Conservation (phyloP, 1,284 basidiomycete species). For the Ceratobasidium sp. region DNA sequence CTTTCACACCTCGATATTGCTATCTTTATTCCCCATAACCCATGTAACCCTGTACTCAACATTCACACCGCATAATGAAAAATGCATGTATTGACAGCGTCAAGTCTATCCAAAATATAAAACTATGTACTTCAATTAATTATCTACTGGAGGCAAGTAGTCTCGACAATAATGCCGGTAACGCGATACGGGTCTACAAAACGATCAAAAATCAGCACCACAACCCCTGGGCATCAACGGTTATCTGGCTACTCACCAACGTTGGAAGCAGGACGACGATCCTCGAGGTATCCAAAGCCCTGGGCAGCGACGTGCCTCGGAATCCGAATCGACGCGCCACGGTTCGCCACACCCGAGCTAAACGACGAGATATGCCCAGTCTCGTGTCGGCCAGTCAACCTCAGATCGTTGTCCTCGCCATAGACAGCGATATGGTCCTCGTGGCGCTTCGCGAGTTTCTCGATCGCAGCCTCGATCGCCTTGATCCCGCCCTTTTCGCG, state of each 20-base stretch:
- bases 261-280: constrained; percentile 97
- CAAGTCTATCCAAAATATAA: constrained; percentile 15
- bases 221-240: too few relatives aligned
- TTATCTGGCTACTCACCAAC: constrained; percentile 79
- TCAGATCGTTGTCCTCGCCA: constrained; percentile 94
- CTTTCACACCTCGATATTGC: not conserved
- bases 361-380: constrained; percentile 95
- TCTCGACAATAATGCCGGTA: constrained; percentile 92
- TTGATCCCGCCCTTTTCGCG: constrained; percentile 95
- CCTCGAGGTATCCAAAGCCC: constrained; percentile 96
- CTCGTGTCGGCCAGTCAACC: constrained; percentile 94
- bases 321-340: constrained; percentile 95
- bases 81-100: constrained; percentile 35
- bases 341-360: constrained; percentile 96
- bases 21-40: not conserved
- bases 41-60: not conserved
- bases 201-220: too few relatives aligned
- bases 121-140: constrained; percentile 35
- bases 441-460: constrained; percentile 85
- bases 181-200: constrained; percentile 85
- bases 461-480: constrained; percentile 92
- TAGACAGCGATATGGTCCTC: constrained; percentile 95
- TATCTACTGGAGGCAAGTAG: constrained; percentile 61
- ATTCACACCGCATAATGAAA: not conserved
- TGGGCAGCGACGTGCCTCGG: constrained; percentile 91